Base-by-base conservation (phyloP, 164 flowering plant genomes). In the Magnolia kwangsiensis region DNA sequence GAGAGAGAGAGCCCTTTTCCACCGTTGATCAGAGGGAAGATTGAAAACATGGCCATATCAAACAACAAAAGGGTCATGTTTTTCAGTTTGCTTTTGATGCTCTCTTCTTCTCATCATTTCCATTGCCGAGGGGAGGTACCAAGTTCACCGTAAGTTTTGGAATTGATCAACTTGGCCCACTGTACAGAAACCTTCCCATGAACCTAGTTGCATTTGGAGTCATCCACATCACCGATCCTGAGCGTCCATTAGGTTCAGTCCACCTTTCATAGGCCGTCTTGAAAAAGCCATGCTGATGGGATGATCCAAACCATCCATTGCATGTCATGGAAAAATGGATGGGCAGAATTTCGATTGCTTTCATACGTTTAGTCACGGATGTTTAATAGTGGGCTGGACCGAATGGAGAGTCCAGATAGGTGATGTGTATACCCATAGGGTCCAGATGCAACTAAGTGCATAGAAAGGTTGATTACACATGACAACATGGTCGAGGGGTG, bases 91-190 rank as follows among this genome's bases (percentile, higher is more conserved):
- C 13, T 50, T 14, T 50, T 70, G 55, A 45, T 71, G 10, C 63
- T 71, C 73, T 23, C 31, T 71, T 51, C 73, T 71, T 71, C 63
- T 50, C 37, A 71, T 71, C 63, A 14, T 71, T 20, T 21, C 73
- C 73, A 50, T 51, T 63, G 72, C 72, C 27, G 73, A 51, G 37
- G 63, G 21, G 6, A 71, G 73, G 50, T 71, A 55, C 16, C 16
- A 21, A 20, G 50, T 71, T 13, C 37, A 55, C 18, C 0, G 61
- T 50, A 51, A 51, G 59, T 71, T 37, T 37, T 37, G 45, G 6
- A 37, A 37, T 4, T 37, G 13, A 18, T 20, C 73, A 50, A n/a
- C 20, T 7, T 14, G 8, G 20, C 16, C 29, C 19, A 64, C 10
- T 64, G 8, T 69, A 11, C 45, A 4, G 45, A 31, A 69, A 11